phyloP scores from a whole-genome alignment of 108 stramenopile genomes.

The Mediolabrus comicus region DNA sequence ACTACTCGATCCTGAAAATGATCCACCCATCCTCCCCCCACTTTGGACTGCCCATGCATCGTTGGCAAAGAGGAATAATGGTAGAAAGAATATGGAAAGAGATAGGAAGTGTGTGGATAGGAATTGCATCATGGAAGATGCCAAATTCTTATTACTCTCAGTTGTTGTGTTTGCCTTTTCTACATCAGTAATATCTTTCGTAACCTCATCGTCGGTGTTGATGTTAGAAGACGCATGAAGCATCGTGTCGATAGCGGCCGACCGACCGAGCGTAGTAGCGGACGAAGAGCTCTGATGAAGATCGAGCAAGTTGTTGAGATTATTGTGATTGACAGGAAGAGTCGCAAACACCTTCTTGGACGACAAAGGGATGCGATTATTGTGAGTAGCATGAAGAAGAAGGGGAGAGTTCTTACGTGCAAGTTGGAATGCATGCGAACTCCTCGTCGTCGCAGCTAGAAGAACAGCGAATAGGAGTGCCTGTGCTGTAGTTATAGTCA shows the following conservation, averaged over 20 bases:
- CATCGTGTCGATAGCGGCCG: background rate
- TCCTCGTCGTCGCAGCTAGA: background rate
- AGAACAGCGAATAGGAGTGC: background rate
- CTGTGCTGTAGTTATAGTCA: background rate
- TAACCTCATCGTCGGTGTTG: background rate
- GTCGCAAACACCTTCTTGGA: background rate
- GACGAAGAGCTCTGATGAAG: background rate
- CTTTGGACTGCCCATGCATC: slow-evolving; percentile 60
- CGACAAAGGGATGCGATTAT: background rate
- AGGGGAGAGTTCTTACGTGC: background rate
- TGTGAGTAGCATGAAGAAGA: too few species aligned
- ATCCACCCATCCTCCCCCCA: slow-evolving; percentile 80
- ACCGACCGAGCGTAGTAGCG: background rate
- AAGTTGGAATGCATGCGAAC: background rate
- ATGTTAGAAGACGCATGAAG: background rate
- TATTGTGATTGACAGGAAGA: background rate
- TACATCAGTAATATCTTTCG: too few species aligned
- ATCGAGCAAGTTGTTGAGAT: background rate
- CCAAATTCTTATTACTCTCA: background rate
- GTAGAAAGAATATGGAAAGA: slow-evolving; percentile 21
- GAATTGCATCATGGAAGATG: background rate
- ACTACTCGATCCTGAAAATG: slow-evolving; percentile 33
- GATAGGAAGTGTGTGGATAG: slow-evolving; percentile 8
- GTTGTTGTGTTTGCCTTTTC: background rate
- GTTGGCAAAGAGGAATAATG: slow-evolving; percentile 6